Conservation (phyloP, 1,284 basidiomycete genomes). For the Termitomyces sp. region DNA sequence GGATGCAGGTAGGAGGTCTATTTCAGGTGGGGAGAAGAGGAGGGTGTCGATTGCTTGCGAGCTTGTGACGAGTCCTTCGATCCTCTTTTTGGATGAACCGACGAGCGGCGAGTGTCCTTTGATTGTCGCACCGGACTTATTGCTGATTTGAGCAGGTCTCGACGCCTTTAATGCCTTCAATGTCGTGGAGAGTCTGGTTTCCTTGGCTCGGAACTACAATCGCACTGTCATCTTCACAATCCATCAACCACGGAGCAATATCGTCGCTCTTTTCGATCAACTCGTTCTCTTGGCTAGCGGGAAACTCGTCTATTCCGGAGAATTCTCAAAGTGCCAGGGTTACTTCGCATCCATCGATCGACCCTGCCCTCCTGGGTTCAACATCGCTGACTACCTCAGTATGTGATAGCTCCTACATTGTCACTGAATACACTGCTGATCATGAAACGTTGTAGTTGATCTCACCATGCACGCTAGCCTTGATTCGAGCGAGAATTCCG, state of each 20-base stretch:
- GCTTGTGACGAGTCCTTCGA: constrained; percentile 92
- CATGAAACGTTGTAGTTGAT: constrained; percentile 49
- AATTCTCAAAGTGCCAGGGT: constrained; percentile 65
- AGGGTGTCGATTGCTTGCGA: constrained; percentile 98
- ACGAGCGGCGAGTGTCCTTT: constrained; percentile 68
- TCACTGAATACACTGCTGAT: not conserved
- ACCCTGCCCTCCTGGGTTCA: constrained; percentile 91
- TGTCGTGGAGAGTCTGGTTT: constrained; percentile 85
- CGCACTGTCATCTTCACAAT: constrained; percentile 98
- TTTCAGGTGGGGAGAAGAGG: constrained; percentile 94
- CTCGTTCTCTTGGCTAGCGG: constrained; percentile 84
- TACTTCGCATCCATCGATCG: constrained; percentile 81
- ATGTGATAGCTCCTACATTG: constrained; percentile 25
- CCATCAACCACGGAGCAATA: constrained; percentile 97
- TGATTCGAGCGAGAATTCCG: constrained; percentile 32
- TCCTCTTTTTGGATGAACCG: constrained; percentile 95
- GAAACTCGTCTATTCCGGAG: constrained; percentile 80
- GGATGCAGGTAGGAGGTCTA: constrained; percentile 66
- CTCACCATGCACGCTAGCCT: constrained; percentile 75
- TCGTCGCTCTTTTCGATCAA: constrained; percentile 93
- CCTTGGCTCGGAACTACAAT: constrained; percentile 84
- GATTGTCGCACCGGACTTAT: not conserved
- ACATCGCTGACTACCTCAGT: constrained; percentile 95
- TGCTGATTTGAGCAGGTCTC: constrained; percentile 48
- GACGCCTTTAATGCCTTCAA: constrained; percentile 96